These are phyloP conservation scores for Choricystis sp. DNA, from an alignment of 139 green algal genomes.

Conservation along the genomic window DNA sequence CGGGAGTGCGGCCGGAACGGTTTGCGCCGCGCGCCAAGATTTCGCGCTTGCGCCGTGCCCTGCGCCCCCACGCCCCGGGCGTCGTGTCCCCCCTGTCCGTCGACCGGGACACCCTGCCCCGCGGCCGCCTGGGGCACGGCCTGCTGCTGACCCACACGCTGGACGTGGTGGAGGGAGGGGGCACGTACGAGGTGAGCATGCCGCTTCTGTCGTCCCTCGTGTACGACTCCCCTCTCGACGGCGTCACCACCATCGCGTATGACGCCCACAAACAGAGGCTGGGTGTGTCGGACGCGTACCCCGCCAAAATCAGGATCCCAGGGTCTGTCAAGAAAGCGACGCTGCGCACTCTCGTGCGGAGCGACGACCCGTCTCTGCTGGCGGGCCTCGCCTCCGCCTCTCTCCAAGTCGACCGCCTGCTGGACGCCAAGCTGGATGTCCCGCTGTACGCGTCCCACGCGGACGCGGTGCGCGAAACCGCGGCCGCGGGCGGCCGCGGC, in stretches of 20 bases:
- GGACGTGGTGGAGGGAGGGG: slow-evolving; percentile 43
- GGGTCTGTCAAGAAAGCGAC: slow-evolving; percentile 4
- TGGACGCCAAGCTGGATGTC: slow-evolving; percentile 29
- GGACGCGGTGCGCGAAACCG: slow-evolving; percentile 20
- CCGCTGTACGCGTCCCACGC: slow-evolving; percentile 40
- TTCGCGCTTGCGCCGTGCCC: slow-evolving; percentile 29
- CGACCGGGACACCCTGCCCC: slow-evolving; percentile 42
- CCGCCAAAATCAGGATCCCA: slow-evolving; percentile 3
- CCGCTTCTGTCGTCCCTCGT: slow-evolving; percentile 32
- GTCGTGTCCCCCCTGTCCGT: slow-evolving; percentile 27
- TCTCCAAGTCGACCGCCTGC: slow-evolving; percentile 26
- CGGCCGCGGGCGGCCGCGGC: neutral
- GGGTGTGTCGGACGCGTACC: slow-evolving; percentile 23
- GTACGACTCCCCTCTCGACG: slow-evolving; percentile 58
- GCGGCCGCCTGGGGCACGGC: slow-evolving; percentile 38
- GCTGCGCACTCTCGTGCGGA: slow-evolving; percentile 43
- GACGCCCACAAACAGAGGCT: slow-evolving; percentile 58
- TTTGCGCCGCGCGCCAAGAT: slow-evolving; percentile 45
- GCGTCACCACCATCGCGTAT: slow-evolving; percentile 47
- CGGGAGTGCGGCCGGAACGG: slow-evolving; percentile 38
- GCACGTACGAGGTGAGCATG: slow-evolving; percentile 44
- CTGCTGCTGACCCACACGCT: slow-evolving; percentile 74
- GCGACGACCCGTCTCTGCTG: slow-evolving; percentile 56
- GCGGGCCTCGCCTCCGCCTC: slow-evolving; percentile 12
- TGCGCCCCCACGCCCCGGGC: slow-evolving; percentile 19